Percentiles rank a stretch among this genome's conserved stretches.
Conservation (phyloP, 805 yeast genomes). For the Saccharomyces jurei region DNA sequence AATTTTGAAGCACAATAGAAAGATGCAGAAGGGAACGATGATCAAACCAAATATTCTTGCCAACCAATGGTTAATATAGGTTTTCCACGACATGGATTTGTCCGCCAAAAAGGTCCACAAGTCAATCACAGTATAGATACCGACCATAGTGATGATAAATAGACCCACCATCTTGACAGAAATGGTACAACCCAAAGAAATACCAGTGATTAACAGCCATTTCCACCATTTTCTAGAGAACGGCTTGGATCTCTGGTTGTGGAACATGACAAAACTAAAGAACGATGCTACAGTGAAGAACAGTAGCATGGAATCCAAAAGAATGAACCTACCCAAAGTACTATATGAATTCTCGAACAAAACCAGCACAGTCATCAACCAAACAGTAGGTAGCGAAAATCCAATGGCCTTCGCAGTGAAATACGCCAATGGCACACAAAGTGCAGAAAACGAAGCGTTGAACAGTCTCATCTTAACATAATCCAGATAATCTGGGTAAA, state of each 20-base stretch:
- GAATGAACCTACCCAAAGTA: constrained; percentile 63
- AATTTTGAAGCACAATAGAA: constrained; percentile 58
- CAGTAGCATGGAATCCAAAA: constrained; percentile 67
- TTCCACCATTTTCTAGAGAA: constrained; percentile 89
- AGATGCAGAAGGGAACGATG: constrained; percentile 53
- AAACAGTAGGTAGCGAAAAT: constrained; percentile 42
- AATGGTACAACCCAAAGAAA: constrained; percentile 80
- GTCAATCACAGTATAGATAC: constrained; percentile 81
- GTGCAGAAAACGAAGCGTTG: constrained; percentile 59
- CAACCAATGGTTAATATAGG: constrained; percentile 54
- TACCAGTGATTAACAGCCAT: constrained; percentile 81
- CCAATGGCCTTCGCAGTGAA: constrained; percentile 57
- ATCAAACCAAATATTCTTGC: constrained; percentile 60
- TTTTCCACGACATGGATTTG: constrained; percentile 40
- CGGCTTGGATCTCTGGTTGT: constrained; percentile 37
- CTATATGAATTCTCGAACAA: constrained; percentile 62
- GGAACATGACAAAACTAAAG: constrained; percentile 48
- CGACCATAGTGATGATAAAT: constrained; percentile 79
- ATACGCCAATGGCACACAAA: constrained; percentile 65
- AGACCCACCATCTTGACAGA: constrained; percentile 96
- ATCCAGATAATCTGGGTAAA: constrained; percentile 55
- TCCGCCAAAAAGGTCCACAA: constrained; percentile 82
- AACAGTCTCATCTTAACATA: constrained; percentile 61
- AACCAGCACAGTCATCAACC: constrained; percentile 55
- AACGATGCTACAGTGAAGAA: constrained; percentile 70